These are phyloP conservation scores for Penicillium coprophilum DNA, from an alignment of 495 filamentous ascomycete genomes.

Conservation along the genomic window DNA sequence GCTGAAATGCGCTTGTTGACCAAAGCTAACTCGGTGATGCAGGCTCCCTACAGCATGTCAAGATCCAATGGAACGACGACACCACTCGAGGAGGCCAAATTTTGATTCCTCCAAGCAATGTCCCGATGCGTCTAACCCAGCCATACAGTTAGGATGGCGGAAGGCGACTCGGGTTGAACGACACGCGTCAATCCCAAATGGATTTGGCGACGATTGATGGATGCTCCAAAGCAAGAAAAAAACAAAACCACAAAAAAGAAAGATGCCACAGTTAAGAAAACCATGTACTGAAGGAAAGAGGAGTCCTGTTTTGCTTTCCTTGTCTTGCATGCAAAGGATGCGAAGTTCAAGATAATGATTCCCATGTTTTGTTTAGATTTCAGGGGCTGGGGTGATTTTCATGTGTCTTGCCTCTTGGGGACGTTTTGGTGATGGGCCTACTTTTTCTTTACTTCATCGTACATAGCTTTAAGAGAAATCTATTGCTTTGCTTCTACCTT, in stretches of 20 bases:
- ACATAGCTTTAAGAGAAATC: slow-evolving; percentile 19
- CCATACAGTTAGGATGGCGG: neutral
- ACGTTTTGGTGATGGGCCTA: neutral
- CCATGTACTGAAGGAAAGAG: slow-evolving; percentile 4
- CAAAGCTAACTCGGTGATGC: slow-evolving; percentile 11
- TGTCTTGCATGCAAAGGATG: slow-evolving; percentile 1
- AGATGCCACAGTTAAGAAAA: slow-evolving; percentile 1
- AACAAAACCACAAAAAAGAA: neutral
- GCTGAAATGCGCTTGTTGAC: neutral
- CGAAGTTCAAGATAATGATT: slow-evolving; percentile 14
- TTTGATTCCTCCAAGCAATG: slow-evolving; percentile 7
- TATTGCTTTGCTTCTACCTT: slow-evolving; percentile 12
- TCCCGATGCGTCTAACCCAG: neutral
- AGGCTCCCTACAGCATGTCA: slow-evolving; percentile 53
- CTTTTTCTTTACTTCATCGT: slow-evolving; percentile 7
- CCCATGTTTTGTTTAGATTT: slow-evolving; percentile 20
- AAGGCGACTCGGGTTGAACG: neutral
- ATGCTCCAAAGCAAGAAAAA: neutral
- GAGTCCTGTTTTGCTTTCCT: neutral
- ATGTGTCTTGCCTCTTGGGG: slow-evolving; percentile 9
- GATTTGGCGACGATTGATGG: neutral
- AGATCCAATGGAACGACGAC: slow-evolving; percentile 44
- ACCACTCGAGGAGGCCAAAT: slow-evolving; percentile 34
- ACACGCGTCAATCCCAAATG: neutral
- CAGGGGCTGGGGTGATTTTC: slow-evolving; percentile 2